Base-by-base conservation (phyloP, 768 basidiomycete genomes). In the Tylopilus cervinicoccineus region DNA sequence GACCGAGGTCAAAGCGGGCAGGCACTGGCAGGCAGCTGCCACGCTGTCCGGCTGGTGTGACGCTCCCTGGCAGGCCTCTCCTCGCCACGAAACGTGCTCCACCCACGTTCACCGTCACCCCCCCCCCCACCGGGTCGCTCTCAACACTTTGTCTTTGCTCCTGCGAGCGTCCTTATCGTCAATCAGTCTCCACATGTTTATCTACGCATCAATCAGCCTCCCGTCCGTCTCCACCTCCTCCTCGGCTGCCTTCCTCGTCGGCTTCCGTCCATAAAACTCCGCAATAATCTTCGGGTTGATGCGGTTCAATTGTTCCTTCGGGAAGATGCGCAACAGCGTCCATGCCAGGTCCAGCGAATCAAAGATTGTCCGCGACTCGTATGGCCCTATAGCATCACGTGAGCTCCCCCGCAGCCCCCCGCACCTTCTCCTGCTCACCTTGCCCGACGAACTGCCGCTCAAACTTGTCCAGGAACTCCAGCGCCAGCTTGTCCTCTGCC, bases 391-490 rank as follows among this genome's bases (percentile, higher is more conserved):
- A 22, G 49, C 46, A 4, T 43, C 34, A 46, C 51, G 49, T 64
- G 37, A 60, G 20, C 29, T 20, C 9, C 36, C 10, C n/a, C n/a
- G n/a, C n/a, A n/a, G 13, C 17, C 16, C 24, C 6, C 19, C 5
- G 16, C 13, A 5, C 4, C 33, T 14, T 14, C 22, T 7, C 11
- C 2, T 23, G n/a, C 77, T 54, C 53, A 85, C 93, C 93, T 80
- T 99, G 96, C 29, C 89, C 90, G 36, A 99, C 96, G 69, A 98
- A 99, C 60, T 94, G 86, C 46, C 83, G 86, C 72, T 99, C 96
- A 70, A 99, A 99, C 70, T 95, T 92, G 65, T 95, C 93, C 56
- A 99, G 72, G 77, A 99, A 99, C 69, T 98, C 94, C 41, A 99
- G 73, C 9, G 95, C 94, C 32, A 96, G 79, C 72, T 96, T 97